phyloP scores from a whole-genome alignment of 306 rosid genomes.

The Vigna mungo region DNA sequence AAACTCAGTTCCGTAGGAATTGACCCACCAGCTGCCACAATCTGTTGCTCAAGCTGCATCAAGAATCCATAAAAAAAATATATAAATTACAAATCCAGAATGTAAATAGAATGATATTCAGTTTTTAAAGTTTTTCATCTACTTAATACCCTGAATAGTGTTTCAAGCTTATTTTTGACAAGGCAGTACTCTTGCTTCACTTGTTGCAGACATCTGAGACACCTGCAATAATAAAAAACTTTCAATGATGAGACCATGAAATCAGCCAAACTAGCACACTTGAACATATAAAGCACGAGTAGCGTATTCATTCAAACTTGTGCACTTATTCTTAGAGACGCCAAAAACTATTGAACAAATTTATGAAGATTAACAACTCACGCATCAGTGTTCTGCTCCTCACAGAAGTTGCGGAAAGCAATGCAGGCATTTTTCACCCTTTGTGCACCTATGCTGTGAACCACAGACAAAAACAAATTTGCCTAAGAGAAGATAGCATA shows the following conservation, averaged over 20 bases:
- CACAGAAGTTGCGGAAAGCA: slow-evolving; percentile 84
- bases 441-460: slow-evolving; percentile 86
- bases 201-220: slow-evolving; percentile 85
- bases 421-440: slow-evolving; percentile 86
- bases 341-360: neutral
- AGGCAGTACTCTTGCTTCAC: slow-evolving; percentile 82
- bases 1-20: slow-evolving; percentile 72
- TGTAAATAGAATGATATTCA: neutral
- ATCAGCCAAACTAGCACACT: slow-evolving; percentile 19
- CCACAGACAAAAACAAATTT: slow-evolving; percentile 41
- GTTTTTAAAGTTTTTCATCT: neutral
- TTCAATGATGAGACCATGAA: slow-evolving; percentile 27
- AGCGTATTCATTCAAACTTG: neutral
- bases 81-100: slow-evolving; percentile 10
- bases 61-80: slow-evolving; percentile 27
- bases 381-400: slow-evolving; percentile 84
- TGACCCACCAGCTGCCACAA: slow-evolving; percentile 93
- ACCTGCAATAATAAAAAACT: slow-evolving; percentile 58
- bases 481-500: slow-evolving; percentile 5
- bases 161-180: slow-evolving; percentile 90
- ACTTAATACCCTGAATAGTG: slow-evolving; percentile 69
- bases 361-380: slow-evolving; percentile 56
- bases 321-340: neutral
- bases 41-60: slow-evolving; percentile 93
- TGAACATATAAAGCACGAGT: neutral